Evolutionary conservation across 2,329 filamentous ascomycete genomes (phyloP), one percentile per base, ranked within the genome.

Genomic region (Cladorrhinum sp.): DNA sequence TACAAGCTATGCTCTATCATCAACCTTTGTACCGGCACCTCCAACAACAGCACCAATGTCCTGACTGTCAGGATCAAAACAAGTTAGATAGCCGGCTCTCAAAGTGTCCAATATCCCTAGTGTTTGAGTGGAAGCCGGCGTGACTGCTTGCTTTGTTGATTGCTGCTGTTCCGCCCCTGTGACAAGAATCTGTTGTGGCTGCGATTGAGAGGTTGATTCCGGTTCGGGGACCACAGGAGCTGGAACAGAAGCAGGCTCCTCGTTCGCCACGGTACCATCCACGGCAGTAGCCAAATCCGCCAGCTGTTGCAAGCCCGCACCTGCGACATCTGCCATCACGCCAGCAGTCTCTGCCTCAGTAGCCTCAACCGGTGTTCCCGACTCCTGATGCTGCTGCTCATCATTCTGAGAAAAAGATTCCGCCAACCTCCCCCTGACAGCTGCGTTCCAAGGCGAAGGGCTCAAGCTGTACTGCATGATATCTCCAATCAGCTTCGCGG

Each of bases 381-480:
- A 36, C 18, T 50, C 36, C n/a, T 9, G 41, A 20, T 25, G 20
- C 16, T 50, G 49, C 49, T 50, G 24, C 3, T n/a, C n/a, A n/a
- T n/a, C n/a, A n/a, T 50, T 27, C 24, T 24, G 12, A 16, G 22
- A 22, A 25, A 24, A 24, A 20, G 20, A 27, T 18, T 22, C 20
- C 49, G 49, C 22, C 49, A 50, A 23, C 20, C 24, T 24, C 49
- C 22, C 49, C 22, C 49, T 24, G 20, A 50, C 49, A 8, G 49
- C 45, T 16, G 24, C 24, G 23, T 38, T 29, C 85, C 86, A 89
- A 2, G 79, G 80, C 59, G 73, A 77, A 41, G 71, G 80, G 64
- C 71, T 79, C 60, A 76, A 76, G 63, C 72, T 79, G 67, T 78
- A 80, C 32, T 88, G 83, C 5, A 82, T 70, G 27, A 91, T 77